phyloP scores from a whole-genome alignment of 2,329 filamentous ascomycete species.

The Biscogniauxia sp. region DNA sequence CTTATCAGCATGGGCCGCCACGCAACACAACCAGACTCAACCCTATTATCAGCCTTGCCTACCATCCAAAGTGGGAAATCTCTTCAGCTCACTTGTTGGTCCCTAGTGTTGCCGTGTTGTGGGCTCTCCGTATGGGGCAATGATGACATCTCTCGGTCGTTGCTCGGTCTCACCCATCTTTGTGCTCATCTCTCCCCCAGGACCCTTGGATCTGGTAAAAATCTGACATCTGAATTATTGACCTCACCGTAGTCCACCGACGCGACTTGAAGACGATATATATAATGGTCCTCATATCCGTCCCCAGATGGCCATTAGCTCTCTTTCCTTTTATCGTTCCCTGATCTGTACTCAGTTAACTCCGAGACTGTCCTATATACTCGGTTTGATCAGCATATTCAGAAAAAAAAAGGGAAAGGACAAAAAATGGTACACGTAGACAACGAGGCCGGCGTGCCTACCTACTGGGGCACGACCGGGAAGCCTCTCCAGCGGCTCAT shows the following conservation, averaged over 20 bases:
- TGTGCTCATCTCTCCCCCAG: conserved; percentile 2
- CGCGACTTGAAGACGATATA: background rate
- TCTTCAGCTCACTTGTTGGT: background rate
- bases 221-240: background rate
- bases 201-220: conserved; percentile 5
- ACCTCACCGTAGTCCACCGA: background rate
- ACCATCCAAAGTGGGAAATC: background rate
- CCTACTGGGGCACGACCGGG: conserved; percentile 33
- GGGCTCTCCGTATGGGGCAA: conserved; percentile 1
- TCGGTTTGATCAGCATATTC: conserved; percentile 1
- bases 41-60: background rate
- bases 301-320: background rate
- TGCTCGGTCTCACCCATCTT: conserved; percentile 7
- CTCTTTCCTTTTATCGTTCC: background rate
- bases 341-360: background rate
- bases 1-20: background rate
- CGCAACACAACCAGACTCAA: background rate
- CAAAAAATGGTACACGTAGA: conserved; percentile 26
- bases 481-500: conserved; percentile 27
- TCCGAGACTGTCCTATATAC: background rate
- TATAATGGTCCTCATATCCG: background rate
- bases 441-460: conserved; percentile 29
- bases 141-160: conserved; percentile 10
- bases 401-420: no score
- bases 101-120: background rate